Evolutionary conservation across 2,329 filamentous ascomycete species (phyloP), one percentile per base, ranked within the genome.

Genomic region (Penicillium crustosum): DNA sequence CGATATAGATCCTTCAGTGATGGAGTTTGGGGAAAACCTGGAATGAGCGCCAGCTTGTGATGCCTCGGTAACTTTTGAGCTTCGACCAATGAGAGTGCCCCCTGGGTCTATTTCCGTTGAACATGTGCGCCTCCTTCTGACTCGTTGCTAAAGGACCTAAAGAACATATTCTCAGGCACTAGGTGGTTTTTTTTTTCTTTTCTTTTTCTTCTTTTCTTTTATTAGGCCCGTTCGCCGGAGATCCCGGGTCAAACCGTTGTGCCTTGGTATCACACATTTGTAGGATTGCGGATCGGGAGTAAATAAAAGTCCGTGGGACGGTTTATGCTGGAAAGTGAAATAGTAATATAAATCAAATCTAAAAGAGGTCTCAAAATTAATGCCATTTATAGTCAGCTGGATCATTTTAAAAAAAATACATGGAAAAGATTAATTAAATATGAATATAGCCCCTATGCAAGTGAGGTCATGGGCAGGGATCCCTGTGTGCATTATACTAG

Each of bases 21-120:
- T 33, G 45, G 31, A 39, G 36, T 10, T 12, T 8, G 13, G 21
- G 25, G 13, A 39, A 38, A 47, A 33, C 41, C 25, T 45, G 17
- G 33, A 35, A 35, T 27, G 23, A 27, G 15, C 15, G 21, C 21
- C 8, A 48, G 52, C 62, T 61, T 61, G 62, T 64, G 62, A 64
- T 64, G 54, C 62, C 62, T 59, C 55, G 62, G 62, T 13, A 64
- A 53, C 42, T 64, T 64, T 39, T 23, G 48, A 59, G 42, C 25
- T 33, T 49, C 15, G 39, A 29, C 61, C 57, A 62, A 61, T 60
- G 44, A 61, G 19, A 57, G 23, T 27, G 27, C 45, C 25, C 31
- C 23, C 25, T 38, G 19, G 1, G 36, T 39, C n/a, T 4, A 31
- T 21, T 49, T 25, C 12, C 21, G 21, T 43, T 43, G 15, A 21